phyloP scores from a whole-genome alignment of 495 filamentous ascomycete species.

The Elaphomyces granulatus region DNA sequence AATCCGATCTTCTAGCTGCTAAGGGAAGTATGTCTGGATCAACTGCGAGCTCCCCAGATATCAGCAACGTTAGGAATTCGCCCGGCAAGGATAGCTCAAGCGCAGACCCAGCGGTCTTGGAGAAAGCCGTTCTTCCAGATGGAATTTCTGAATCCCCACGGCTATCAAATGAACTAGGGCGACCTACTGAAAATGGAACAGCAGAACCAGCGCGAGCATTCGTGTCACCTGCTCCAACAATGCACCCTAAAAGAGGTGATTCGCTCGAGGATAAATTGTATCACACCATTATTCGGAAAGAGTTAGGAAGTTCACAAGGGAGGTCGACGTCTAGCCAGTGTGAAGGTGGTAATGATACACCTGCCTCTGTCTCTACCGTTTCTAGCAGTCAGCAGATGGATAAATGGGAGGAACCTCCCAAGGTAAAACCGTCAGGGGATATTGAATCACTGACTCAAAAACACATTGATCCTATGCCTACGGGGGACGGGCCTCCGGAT shows the following conservation, averaged over 20 bases:
- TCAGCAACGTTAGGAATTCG: constrained; percentile 14
- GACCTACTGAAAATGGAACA: no score
- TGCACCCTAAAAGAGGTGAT: constrained; percentile 42
- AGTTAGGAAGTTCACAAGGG: constrained; percentile 17
- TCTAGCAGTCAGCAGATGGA: no score
- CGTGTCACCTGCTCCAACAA: constrained; percentile 8
- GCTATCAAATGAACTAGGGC: background rate
- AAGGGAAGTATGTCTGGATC: constrained; percentile 24
- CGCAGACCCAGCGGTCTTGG: no score
- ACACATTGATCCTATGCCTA: no score
- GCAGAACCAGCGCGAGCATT: constrained; percentile 16
- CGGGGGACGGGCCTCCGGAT: no score
- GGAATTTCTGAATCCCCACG: constrained; percentile 1
- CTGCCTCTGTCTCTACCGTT: background rate
- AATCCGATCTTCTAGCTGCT: constrained; percentile 32
- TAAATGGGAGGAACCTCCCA: no score
- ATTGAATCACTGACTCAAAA: no score
- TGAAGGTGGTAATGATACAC: constrained; percentile 4
- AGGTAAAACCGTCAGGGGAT: no score
- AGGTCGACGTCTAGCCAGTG: constrained; percentile 7
- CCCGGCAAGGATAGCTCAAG: constrained; percentile 17
- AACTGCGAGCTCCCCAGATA: constrained; percentile 21
- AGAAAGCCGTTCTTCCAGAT: no score
- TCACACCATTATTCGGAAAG: constrained; percentile 20
- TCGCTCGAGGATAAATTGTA: constrained; percentile 33